Evolutionary conservation across 805 yeast species (phyloP).

Genomic region (Saturnispora galanensis): DNA sequence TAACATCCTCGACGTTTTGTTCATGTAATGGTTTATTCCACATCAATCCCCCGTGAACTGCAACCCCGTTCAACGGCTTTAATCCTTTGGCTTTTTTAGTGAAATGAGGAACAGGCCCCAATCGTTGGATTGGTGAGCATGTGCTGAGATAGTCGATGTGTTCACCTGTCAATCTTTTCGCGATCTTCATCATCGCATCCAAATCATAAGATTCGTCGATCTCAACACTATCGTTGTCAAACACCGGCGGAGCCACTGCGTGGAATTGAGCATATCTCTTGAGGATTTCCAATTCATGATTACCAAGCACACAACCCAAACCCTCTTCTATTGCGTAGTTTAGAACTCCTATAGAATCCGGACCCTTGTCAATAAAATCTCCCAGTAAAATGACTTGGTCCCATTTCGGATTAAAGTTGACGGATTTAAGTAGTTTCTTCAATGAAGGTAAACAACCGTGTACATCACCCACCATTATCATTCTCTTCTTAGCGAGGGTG

Average conservation of each 20-base stretch:
- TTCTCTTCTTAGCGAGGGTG: conserved; percentile 30
- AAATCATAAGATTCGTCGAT: conserved; percentile 23
- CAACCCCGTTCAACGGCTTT: conserved; percentile 35
- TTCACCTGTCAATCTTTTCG: conserved; percentile 43
- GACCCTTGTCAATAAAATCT: conserved; percentile 81
- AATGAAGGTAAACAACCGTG: conserved; percentile 69
- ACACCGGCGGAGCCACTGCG: conserved; percentile 27
- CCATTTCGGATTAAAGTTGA: conserved; percentile 33
- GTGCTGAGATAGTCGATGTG: conserved; percentile 52
- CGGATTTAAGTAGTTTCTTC: conserved; percentile 39
- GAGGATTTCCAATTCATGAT: conserved; percentile 72
- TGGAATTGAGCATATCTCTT: conserved; percentile 55
- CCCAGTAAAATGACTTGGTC: conserved; percentile 70
- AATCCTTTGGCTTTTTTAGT: conserved; percentile 12
- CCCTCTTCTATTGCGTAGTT: conserved; percentile 51
- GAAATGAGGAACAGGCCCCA: conserved; percentile 51
- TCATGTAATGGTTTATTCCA: conserved; percentile 48
- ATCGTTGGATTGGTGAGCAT: conserved; percentile 52
- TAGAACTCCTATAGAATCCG: conserved; percentile 58
- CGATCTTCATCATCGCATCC: conserved; percentile 35
- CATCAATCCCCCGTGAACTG: conserved; percentile 76
- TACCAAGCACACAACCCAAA: conserved; percentile 74
- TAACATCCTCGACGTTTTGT: conserved; percentile 52
- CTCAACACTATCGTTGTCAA: conserved; percentile 9
- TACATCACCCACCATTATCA: conserved; percentile 75